phyloP scores from a whole-genome alignment of 2,329 filamentous ascomycete species.

The Dichotomopilus funicola region DNA sequence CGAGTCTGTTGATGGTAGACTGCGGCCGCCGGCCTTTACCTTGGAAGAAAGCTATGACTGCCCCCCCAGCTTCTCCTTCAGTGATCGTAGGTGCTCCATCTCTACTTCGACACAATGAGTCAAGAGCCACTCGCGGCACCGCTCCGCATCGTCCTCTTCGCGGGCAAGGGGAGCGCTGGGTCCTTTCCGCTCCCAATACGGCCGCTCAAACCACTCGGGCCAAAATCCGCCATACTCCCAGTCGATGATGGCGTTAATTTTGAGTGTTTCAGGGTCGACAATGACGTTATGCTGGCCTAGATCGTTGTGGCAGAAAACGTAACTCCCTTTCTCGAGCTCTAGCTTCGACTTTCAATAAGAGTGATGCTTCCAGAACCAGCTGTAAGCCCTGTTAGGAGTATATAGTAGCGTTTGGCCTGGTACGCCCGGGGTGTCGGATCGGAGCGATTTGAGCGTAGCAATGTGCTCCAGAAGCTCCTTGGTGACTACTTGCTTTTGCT shows the following conservation, averaged over 20 bases:
- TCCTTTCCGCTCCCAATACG: background rate
- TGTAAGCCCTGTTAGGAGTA: background rate
- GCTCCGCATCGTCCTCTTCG: background rate
- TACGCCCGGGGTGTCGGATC: conserved; percentile 7
- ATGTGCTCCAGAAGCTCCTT: conserved; percentile 6
- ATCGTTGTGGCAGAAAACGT: conserved; percentile 1
- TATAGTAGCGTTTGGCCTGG: conserved; percentile 1
- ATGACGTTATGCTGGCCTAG: background rate
- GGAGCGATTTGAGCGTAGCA: conserved; percentile 5
- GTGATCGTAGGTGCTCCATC: background rate
- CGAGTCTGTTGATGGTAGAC: no score
- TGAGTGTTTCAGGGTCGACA: background rate
- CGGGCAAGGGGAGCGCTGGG: background rate
- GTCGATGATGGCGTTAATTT: background rate
- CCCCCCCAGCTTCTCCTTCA: background rate
- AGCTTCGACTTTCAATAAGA: background rate
- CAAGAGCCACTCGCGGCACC: background rate
- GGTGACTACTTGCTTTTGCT: background rate
- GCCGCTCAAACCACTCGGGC: background rate
- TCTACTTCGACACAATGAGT: background rate
- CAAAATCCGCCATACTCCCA: background rate
- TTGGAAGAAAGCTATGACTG: no score
- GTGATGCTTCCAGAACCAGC: background rate
- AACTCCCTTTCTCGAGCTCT: background rate
- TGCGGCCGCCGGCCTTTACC: no score